Base-by-base conservation (phyloP, 2,329 filamentous ascomycete genomes). In the Cladosporium sphaerospermum region DNA sequence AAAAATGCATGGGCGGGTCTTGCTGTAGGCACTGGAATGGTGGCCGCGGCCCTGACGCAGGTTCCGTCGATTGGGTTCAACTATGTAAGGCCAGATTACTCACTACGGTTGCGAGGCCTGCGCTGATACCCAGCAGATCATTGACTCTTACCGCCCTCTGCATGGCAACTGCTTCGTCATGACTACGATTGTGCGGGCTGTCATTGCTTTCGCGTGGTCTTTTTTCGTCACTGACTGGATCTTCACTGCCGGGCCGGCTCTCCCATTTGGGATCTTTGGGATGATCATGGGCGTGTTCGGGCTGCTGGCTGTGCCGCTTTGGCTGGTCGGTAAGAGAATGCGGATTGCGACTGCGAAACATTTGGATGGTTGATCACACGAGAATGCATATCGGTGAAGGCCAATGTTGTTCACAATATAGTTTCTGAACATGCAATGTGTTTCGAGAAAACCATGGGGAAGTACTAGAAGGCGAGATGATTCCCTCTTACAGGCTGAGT, bases 81-180 rank as follows among this genome's bases (percentile, higher is more conserved):
- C 58, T 74, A 74, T 53, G 59, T 65, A 52, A 56, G 60, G 53
- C 31, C 6, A 31, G 13, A 2, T n/a, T n/a, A 8, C 44, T 32
- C 36, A 33, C 50, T 44, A 43, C 45, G 19, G 19, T 23, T 41
- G 47, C 52, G 32, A 55, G 46, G 5, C 10, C 13, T 4, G n/a
- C 28, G 11, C 45, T 57, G 31, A 51, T 28, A 11, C 11, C 36
- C 31, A 28, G n/a, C 52, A 76, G 73, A 59, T 80, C 3, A 78
- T 80, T 34, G 78, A 80, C 36, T 68, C 75, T 0, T 80, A 80
- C 57, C 64, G 67, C 0, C 62, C 68, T 1, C 57, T 78, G 1
- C 73, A 75, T 0, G 73, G 72, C 1, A 77, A 81, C 57, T 80
- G 77, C 59, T 80, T 81, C 57, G 75, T 78, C 10, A 74, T 77